Evolutionary conservation across 176 grass and related monocot genomes (phyloP).

Genomic region (Aegilops tauschii): DNA sequence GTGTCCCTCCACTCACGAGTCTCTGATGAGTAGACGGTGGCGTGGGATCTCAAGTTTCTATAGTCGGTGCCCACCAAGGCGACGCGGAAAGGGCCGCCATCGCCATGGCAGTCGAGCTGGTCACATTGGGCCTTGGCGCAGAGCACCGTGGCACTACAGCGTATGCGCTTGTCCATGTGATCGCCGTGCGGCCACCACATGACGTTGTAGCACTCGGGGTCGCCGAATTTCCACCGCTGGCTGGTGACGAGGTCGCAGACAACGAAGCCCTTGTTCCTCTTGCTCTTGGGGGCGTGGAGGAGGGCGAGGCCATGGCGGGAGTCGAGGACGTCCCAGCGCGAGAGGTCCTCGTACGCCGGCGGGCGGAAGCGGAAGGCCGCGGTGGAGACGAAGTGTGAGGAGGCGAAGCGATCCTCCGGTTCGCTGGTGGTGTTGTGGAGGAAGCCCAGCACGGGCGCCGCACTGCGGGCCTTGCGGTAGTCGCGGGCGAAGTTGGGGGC

Average conservation of each 20-base stretch:
- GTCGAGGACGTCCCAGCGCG: not conserved
- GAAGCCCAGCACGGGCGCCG: not conserved
- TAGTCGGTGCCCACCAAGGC: not conserved
- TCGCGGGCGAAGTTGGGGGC: not conserved
- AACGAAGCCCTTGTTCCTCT: not conserved
- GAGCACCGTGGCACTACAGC: not conserved
- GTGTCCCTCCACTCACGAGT: not conserved
- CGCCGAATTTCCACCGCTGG: not conserved
- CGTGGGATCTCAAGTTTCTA: not conserved
- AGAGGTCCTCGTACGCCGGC: not conserved
- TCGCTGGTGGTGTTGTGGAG: not conserved
- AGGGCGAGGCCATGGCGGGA: not conserved
- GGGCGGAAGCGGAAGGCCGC: not conserved
- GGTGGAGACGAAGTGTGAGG: not conserved
- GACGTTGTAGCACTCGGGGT: not conserved
- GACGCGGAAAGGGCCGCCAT: conserved; percentile 4
- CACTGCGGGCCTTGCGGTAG: not conserved
- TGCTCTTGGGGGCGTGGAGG: not conserved
- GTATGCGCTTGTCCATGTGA: not conserved
- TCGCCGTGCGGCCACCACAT: not conserved
- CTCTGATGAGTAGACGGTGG: not conserved
- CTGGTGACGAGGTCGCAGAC: not conserved
- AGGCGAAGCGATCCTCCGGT: no score
- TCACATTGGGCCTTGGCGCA: not conserved
- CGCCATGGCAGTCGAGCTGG: not conserved